These are phyloP conservation scores for Cryptococcus sp. DNA, from an alignment of 1,284 basidiomycete genomes.

Conservation along the genomic window DNA sequence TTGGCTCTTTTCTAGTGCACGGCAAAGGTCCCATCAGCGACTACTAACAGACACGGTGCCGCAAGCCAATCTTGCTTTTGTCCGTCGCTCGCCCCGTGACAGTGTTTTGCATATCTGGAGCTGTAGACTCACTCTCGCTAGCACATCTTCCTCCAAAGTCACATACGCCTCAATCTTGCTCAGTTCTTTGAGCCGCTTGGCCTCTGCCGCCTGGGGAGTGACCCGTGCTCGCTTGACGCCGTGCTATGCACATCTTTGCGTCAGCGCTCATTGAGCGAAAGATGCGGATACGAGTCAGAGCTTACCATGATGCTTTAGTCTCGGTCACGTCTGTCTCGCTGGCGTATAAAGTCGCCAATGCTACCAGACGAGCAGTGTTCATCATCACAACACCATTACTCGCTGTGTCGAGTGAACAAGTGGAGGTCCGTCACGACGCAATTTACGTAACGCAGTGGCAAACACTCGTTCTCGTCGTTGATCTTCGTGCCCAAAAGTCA, in stretches of 20 bases:
- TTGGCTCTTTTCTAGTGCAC: conserved; percentile 63
- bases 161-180: conserved; percentile 75
- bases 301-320: neutral
- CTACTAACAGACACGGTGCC: neutral
- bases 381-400: neutral
- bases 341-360: neutral
- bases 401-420: neutral
- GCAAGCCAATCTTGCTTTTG: neutral
- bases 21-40: neutral
- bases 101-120: too few relatives aligned
- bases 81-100: neutral
- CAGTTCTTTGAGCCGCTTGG: conserved; percentile 68
- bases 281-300: neutral
- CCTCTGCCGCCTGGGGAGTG: conserved; percentile 65
- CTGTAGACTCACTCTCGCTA: conserved; percentile 61
- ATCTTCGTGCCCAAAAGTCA: too few relatives aligned
- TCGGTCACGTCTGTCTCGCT: neutral
- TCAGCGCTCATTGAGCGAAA: neutral
- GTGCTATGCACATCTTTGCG: conserved; percentile 59
- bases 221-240: conserved; percentile 71
- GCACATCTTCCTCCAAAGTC: conserved; percentile 64
- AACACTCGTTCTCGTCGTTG: too few relatives aligned
- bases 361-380: neutral
- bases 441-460: too few relatives aligned
- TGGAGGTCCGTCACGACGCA: too few relatives aligned